Percentiles rank a stretch among this genome's conserved stretches.
Conservation (phyloP, 2,329 filamentous ascomycete species). For the Macroventuria anomochaeta region DNA sequence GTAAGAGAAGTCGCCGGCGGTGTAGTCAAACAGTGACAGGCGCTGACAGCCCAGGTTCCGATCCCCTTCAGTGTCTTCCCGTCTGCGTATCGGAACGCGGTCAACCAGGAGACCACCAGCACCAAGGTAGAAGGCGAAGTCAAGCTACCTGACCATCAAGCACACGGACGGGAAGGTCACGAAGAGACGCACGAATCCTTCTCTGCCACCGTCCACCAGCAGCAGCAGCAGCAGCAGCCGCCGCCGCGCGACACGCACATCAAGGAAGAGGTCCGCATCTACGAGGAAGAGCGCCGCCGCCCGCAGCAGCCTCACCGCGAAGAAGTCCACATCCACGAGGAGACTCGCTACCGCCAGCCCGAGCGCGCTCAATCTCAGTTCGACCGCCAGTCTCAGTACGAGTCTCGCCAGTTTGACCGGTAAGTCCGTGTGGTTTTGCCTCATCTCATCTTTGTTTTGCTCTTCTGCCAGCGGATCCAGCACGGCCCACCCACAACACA, state of each 20-base stretch:
- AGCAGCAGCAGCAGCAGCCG: conserved; percentile 12
- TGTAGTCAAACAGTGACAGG: neutral
- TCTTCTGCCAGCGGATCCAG: conserved; percentile 33
- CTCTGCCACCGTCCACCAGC: conserved; percentile 56
- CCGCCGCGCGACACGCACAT: conserved; percentile 58
- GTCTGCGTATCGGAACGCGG: conserved; percentile 83
- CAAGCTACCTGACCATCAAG: conserved; percentile 72
- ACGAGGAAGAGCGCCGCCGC: conserved; percentile 78
- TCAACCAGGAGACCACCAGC: conserved; percentile 64
- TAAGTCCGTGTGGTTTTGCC: conserved; percentile 31
- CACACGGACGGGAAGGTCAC: conserved; percentile 97
- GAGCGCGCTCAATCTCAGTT: conserved; percentile 40
- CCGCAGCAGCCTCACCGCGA: conserved; percentile 52
- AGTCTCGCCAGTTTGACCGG: conserved; percentile 34
- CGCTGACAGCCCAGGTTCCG: conserved; percentile 54
- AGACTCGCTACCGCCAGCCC: conserved; percentile 38
- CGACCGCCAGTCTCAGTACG: conserved; percentile 25
- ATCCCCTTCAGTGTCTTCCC: conserved; percentile 99
- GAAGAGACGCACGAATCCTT: conserved; percentile 71
- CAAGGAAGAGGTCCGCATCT: conserved; percentile 87
- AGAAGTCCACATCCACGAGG: conserved; percentile 45
- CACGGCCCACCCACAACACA: conserved; percentile 40
- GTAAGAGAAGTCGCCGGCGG: conserved; percentile 59
- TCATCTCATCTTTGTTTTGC: conserved; percentile 23
- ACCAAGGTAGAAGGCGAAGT: conserved; percentile 90